phyloP scores from a whole-genome alignment of 1,284 basidiomycete genomes.

The Albatrellus sp. region DNA sequence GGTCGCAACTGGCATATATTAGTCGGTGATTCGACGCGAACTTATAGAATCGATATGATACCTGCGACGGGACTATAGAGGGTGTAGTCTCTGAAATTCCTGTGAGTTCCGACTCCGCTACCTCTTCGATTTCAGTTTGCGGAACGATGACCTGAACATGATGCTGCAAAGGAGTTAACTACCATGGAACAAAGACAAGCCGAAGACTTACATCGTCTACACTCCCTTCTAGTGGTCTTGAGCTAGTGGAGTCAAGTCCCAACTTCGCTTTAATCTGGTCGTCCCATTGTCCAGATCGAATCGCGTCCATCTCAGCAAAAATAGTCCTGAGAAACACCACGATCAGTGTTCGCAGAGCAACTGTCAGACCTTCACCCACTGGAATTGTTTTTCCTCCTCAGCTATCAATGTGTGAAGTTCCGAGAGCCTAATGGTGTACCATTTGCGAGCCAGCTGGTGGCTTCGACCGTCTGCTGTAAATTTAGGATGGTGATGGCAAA shows the following conservation, averaged over 20 bases:
- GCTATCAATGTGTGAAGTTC: slow-evolving; percentile 62
- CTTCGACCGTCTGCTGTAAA: no score
- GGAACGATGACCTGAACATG: neutral
- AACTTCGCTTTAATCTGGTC: slow-evolving; percentile 35
- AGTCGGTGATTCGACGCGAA: no score
- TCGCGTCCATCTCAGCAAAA: slow-evolving; percentile 60
- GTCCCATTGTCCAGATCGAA: slow-evolving; percentile 61
- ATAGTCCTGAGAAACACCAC: slow-evolving; percentile 27
- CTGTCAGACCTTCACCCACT: slow-evolving; percentile 29
- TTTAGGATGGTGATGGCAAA: no score
- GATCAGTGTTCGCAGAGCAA: neutral
- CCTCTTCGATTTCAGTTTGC: slow-evolving; percentile 2
- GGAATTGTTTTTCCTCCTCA: slow-evolving; percentile 67
- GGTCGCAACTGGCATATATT: no score
- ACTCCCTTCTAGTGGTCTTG: no score
- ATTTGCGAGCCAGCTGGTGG: no score
- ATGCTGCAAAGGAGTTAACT: neutral
- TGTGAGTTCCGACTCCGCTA: slow-evolving; percentile 7
- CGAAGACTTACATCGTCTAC: no score
- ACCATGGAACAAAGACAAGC: neutral
- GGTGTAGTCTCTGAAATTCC: slow-evolving; percentile 7
- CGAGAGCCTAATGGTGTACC: slow-evolving; percentile 27
- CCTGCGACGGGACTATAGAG: neutral
- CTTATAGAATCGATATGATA: no score
- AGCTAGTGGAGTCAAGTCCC: slow-evolving; percentile 10